Evolutionary conservation across 331 rosid genomes (phyloP).

Genomic region (Malus hybrid): DNA sequence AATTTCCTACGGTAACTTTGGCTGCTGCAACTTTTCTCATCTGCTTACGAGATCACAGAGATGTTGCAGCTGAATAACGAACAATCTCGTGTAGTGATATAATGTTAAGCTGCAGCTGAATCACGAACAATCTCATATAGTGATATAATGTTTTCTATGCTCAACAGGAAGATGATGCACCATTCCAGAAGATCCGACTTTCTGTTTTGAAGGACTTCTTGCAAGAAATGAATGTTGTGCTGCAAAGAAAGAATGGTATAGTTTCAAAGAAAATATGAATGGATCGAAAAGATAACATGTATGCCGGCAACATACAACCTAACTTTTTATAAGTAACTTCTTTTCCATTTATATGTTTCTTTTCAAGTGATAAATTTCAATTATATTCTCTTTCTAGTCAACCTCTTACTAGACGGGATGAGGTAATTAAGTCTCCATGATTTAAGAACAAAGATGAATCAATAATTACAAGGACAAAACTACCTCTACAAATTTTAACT

Average conservation of each 20-base stretch:
- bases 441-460: neutral
- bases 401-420: too few species aligned
- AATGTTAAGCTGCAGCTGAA: constrained; percentile 49
- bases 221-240: constrained; percentile 97
- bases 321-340: too few species aligned
- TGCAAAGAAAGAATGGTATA: constrained; percentile 27
- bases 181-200: constrained; percentile 95
- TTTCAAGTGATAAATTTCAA: too few species aligned
- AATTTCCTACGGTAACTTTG: neutral
- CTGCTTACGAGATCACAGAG: constrained; percentile 18
- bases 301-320: neutral
- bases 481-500: constrained; percentile 89
- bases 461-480: neutral
- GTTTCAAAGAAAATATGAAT: neutral
- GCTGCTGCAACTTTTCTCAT: constrained; percentile 2
- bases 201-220: constrained; percentile 95
- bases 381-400: too few species aligned
- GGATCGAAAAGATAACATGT: neutral
- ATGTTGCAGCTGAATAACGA: constrained; percentile 44
- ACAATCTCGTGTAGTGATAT: constrained; percentile 66
- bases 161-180: constrained; percentile 90
- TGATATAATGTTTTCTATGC: constrained; percentile 68
- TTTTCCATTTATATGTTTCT: too few species aligned
- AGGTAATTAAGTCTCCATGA: neutral
- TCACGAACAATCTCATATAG: constrained; percentile 65